Evolutionary conservation across 805 yeast species (phyloP).

Genomic region (Suhomyces prunicola): DNA sequence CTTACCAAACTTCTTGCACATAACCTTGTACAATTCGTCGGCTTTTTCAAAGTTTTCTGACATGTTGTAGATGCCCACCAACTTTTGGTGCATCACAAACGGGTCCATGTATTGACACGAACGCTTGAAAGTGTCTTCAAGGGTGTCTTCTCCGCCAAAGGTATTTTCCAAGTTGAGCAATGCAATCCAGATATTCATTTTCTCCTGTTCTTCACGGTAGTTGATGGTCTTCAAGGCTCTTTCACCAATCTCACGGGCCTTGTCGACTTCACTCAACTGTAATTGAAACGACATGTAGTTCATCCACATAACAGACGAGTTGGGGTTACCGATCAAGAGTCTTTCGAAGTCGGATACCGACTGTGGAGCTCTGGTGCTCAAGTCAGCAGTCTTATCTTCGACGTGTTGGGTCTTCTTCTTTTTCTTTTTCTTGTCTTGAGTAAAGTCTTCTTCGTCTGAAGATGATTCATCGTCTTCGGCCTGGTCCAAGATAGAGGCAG

Average conservation of each 20-base stretch:
- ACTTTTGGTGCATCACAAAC: constrained; percentile 71
- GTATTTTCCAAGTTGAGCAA: constrained; percentile 88
- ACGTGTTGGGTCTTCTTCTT: constrained; percentile 48
- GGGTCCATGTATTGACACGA: constrained; percentile 93
- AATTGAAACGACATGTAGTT: constrained; percentile 97
- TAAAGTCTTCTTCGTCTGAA: constrained; percentile 57
- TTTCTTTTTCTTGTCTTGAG: constrained; percentile 46
- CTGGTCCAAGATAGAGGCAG: constrained; percentile 83
- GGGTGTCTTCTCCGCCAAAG: constrained; percentile 81
- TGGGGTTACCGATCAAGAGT: constrained; percentile 84
- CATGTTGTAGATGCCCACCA: constrained; percentile 69
- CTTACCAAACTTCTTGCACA: constrained; percentile 76
- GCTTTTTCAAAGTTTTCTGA: constrained; percentile 74
- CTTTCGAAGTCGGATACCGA: constrained; percentile 91
- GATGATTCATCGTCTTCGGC: constrained; percentile 55
- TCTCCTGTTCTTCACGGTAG: constrained; percentile 89
- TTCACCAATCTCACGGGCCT: constrained; percentile 89
- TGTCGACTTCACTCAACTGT: constrained; percentile 89
- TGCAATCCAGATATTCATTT: constrained; percentile 94
- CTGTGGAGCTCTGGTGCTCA: constrained; percentile 84
- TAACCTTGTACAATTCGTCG: constrained; percentile 58
- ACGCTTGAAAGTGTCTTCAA: constrained; percentile 77
- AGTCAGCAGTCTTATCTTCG: constrained; percentile 82
- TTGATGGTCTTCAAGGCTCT: constrained; percentile 89
- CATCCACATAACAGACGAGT: constrained; percentile 94